Percentiles rank a stretch among this genome's conserved stretches.
Evolutionary conservation across 805 yeast genomes (phyloP).

Genomic region (Nematodospora valgi): DNA sequence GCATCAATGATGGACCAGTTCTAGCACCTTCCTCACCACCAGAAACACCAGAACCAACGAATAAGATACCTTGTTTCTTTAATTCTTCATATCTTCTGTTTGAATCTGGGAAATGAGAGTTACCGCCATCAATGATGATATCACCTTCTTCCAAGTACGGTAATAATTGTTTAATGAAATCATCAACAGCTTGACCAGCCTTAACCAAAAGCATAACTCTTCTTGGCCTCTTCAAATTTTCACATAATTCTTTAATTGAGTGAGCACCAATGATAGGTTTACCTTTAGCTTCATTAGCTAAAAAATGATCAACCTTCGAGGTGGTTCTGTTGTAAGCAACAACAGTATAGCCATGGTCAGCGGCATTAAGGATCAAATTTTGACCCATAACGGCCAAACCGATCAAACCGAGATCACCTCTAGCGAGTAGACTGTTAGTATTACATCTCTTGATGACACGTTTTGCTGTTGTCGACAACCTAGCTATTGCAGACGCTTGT

Average conservation of each 20-base stretch:
- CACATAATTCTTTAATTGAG: conserved; percentile 82
- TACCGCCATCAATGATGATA: conserved; percentile 99
- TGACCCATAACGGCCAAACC: conserved; percentile 99
- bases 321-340: conserved; percentile 98
- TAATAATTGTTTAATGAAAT: conserved; percentile 79
- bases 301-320: conserved; percentile 90
- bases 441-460: conserved; percentile 4
- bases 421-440: conserved; percentile 28
- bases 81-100: conserved; percentile 94
- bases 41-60: conserved; percentile 99
- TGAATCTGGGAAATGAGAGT: conserved; percentile 98
- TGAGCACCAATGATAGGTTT: conserved; percentile 94
- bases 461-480: conserved; percentile 4
- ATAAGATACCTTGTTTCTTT: conserved; percentile 79
- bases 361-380: conserved; percentile 94
- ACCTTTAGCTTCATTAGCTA: conserved; percentile 95
- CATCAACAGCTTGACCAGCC: conserved; percentile 95
- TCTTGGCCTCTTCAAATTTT: conserved; percentile 95
- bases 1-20: conserved; percentile 98
- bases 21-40: conserved; percentile 99
- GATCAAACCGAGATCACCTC: conserved; percentile 97
- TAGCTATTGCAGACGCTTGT: conserved; percentile 6
- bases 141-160: conserved; percentile 95
- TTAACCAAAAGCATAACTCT: conserved; percentile 90
- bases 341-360: conserved; percentile 98